Base-by-base conservation (phyloP, 495 filamentous ascomycete genomes). In the Penicillium verhagenii region DNA sequence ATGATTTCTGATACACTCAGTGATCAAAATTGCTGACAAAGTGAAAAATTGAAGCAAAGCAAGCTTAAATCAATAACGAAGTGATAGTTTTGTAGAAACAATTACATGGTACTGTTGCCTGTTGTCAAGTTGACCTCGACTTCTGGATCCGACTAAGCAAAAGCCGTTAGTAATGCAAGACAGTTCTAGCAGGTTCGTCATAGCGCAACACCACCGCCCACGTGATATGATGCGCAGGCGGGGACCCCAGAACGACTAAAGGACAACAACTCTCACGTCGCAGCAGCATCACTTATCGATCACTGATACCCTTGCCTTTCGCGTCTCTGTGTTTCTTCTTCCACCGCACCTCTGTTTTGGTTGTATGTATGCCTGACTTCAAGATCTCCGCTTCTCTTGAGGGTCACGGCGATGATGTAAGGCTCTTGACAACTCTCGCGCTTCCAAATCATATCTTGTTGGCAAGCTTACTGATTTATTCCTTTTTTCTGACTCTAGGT, bases 401-500 rank as follows among this genome's bases (percentile, higher is more conserved):
- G 64, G 90, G 84, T 64, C 91, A 96, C 60, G 82, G 88, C 63
- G 86, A 88, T 68, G 91, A 96, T 84, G 90, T 93, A 80, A 79
- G 85, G 54, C 47, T 50, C 45, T 40, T 13, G n/a, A 51, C 45
- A 53, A 57, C 54, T 59, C 54, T 39, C 57, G 45, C 38, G 48
- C 65, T 54, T 50, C 53, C 29, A 33, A 33, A 47, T 39, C 42
- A 53, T 42, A 48, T 48, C 44, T 56, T 42, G 42, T 43, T 52
- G 47, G 57, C 25, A 50, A 37, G 48, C 21, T 31, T 25, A 35
- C 16, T 21, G 18, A 48, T 53, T 64, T 28, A 65, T 49, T 14
- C 19, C 26, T 31, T 42, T 31, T 24, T 26, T 51, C 53, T 52
- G 49, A 14, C 44, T 47, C 53, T 60, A 98, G 94, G 94, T 99